Conservation (phyloP, 2,329 filamentous ascomycete genomes). For the Triangularia setosa region DNA sequence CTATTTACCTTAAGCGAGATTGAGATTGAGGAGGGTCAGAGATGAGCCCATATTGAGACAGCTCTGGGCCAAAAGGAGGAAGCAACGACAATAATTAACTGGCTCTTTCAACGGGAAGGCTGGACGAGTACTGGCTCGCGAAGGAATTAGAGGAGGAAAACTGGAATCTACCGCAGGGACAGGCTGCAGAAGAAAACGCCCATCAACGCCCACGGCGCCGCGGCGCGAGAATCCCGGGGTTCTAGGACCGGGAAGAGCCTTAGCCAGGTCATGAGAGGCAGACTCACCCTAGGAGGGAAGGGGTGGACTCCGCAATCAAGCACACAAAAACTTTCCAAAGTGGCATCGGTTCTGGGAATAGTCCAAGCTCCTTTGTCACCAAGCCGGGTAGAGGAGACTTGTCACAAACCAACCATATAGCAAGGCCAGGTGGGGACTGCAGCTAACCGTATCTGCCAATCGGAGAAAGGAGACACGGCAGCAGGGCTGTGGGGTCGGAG, state of each 20-base stretch:
- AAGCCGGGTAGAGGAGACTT: background rate
- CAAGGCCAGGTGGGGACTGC: too few relatives aligned
- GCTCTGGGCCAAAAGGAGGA: background rate
- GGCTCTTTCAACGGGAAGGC: background rate
- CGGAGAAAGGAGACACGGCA: too few relatives aligned
- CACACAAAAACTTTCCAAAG: background rate
- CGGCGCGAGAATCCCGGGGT: background rate
- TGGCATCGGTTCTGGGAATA: background rate
- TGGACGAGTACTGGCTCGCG: background rate
- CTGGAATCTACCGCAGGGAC: background rate
- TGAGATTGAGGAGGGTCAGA: background rate
- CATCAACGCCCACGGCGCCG: conserved; percentile 1
- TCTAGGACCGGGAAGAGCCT: background rate
- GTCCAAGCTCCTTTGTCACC: background rate
- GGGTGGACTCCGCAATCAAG: background rate
- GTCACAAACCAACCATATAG: too few relatives aligned
- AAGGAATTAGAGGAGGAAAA: conserved; percentile 1
- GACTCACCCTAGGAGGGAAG: background rate
- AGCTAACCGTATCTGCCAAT: too few relatives aligned
- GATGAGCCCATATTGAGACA: background rate
- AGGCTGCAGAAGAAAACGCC: background rate
- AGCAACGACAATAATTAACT: background rate
- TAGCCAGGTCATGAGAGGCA: background rate
- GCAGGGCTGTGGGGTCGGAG: too few relatives aligned
- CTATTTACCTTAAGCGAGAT: background rate